Conservation (phyloP, 2,329 filamentous ascomycete genomes). For the Juglanconis sp. region DNA sequence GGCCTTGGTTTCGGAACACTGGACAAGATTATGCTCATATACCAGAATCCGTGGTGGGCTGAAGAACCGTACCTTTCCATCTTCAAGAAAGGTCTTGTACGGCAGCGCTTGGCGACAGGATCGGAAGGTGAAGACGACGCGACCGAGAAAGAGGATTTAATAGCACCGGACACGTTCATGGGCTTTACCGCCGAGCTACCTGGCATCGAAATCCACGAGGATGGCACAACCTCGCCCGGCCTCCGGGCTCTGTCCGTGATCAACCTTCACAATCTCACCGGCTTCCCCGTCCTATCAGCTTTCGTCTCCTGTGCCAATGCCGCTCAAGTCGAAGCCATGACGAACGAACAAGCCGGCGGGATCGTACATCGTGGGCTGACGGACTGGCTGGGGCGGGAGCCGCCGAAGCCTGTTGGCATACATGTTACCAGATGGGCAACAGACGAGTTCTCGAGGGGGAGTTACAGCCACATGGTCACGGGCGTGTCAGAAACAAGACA, state of each 20-base stretch:
- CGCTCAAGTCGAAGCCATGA: background rate
- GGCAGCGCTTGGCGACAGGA: background rate
- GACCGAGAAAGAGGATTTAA: background rate
- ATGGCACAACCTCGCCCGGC: background rate
- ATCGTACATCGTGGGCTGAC: constrained; percentile 4
- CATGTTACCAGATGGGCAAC: constrained; percentile 7
- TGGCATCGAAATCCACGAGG: constrained; percentile 4
- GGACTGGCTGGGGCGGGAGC: constrained; percentile 4
- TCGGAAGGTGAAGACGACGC: background rate
- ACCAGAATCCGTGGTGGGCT: constrained; percentile 5
- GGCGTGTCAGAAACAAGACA: background rate
- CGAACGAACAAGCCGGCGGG: constrained; percentile 4
- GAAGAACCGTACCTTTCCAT: constrained; percentile 4
- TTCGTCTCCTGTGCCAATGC: constrained; percentile 12
- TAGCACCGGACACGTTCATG: constrained; percentile 1
- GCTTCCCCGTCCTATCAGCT: constrained; percentile 8
- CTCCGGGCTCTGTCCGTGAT: constrained; percentile 1
- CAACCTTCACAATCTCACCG: constrained; percentile 8
- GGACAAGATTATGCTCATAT: constrained; percentile 12
- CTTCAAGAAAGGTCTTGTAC: background rate
- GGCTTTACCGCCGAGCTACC: constrained; percentile 5
- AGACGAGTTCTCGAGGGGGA: constrained; percentile 9
- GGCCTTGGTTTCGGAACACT: constrained; percentile 10
- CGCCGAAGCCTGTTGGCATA: background rate
- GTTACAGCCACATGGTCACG: constrained; percentile 11